Evolutionary conservation across 2,329 filamentous ascomycete genomes (phyloP).

Genomic region (Aspergillus neoniger): DNA sequence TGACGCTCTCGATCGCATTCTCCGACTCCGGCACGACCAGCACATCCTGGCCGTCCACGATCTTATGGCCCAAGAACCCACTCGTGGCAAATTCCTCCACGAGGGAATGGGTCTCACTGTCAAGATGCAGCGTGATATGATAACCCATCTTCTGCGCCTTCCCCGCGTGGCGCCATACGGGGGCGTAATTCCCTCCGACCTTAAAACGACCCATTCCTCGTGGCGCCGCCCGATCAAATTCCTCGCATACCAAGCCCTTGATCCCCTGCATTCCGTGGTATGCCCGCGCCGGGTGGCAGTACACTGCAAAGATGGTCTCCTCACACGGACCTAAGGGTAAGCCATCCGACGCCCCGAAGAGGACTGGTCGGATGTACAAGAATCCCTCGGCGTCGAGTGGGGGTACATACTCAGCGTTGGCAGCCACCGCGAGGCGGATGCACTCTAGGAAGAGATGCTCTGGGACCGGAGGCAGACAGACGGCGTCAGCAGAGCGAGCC

Average conservation of each 20-base stretch:
- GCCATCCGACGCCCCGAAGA: neutral
- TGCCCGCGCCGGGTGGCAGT: neutral
- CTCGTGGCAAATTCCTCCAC: neutral
- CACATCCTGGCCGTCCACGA: neutral
- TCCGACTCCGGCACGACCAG: neutral
- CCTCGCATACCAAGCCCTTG: neutral
- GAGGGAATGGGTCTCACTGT: neutral
- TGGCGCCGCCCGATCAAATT: neutral
- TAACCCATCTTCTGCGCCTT: neutral
- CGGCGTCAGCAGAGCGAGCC: neutral
- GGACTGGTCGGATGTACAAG: neutral
- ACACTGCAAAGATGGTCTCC: neutral
- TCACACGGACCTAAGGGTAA: neutral
- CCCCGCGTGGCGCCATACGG: neutral
- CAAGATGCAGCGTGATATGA: neutral
- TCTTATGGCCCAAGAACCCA: neutral
- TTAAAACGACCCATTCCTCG: neutral
- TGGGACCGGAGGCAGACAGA: neutral
- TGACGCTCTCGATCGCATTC: neutral
- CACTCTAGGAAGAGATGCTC: neutral
- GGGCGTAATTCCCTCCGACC: neutral
- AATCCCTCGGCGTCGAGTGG: neutral
- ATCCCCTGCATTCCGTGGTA: neutral
- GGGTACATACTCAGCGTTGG: neutral
- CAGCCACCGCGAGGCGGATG: neutral